These are phyloP conservation scores for Epithemia pelagica DNA, from an alignment of 108 stramenopile species.

Conservation along the genomic window DNA sequence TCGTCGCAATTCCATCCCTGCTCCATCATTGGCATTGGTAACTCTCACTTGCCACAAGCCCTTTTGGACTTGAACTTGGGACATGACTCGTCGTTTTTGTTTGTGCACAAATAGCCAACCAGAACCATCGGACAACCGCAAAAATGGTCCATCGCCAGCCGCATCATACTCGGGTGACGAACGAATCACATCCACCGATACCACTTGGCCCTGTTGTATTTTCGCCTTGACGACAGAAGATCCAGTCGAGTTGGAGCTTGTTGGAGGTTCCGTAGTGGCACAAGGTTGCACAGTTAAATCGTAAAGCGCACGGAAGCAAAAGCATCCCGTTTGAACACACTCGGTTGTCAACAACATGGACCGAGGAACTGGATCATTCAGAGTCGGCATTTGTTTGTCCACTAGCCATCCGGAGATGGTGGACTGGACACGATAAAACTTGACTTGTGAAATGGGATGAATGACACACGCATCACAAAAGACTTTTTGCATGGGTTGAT, in stretches of 20 bases:
- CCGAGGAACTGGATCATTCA: neutral
- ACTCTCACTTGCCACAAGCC: slow-evolving; percentile 5
- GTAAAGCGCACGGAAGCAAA: neutral
- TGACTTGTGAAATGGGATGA: slow-evolving; percentile 4
- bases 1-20: neutral
- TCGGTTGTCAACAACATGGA: neutral
- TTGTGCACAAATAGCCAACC: slow-evolving; percentile 27
- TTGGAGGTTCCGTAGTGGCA: neutral
- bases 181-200: slow-evolving; percentile 9
- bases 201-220: neutral
- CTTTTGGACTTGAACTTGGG: neutral
- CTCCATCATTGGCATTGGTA: neutral
- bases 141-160: slow-evolving; percentile 21
- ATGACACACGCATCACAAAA: slow-evolving; percentile 2
- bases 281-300: no score
- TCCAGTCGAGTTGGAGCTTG: neutral
- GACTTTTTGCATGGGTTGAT: slow-evolving; percentile 4
- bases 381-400: neutral
- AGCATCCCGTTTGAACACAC: neutral
- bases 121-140: slow-evolving; percentile 23
- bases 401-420: no score
- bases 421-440: slow-evolving; percentile 4
- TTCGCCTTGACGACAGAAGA: no score
- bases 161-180: slow-evolving; percentile 2
- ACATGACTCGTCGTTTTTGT: neutral